Evolutionary conservation across 2,329 filamentous ascomycete species (phyloP).

Genomic region (Knoxdaviesia capensis): DNA sequence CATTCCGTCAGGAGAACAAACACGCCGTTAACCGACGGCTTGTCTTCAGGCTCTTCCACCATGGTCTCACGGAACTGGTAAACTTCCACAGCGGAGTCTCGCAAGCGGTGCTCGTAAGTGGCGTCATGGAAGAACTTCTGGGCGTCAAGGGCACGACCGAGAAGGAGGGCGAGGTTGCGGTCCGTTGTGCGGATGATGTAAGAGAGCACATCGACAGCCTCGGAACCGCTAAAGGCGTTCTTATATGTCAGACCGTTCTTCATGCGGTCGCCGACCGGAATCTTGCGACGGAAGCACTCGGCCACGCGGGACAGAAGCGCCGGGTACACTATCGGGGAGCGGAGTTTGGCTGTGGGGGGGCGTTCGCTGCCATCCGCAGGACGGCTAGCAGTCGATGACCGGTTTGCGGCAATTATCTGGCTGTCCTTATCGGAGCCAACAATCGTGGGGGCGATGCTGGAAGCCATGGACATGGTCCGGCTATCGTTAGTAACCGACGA

Average conservation of each 20-base stretch:
- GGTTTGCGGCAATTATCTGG: conserved; percentile 26
- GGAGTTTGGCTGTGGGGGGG: conserved; percentile 40
- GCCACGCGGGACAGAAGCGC: conserved; percentile 85
- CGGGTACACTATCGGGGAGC: conserved; percentile 76
- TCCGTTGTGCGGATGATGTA: conserved; percentile 97
- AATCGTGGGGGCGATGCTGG: conserved; percentile 54
- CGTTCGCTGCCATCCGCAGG: conserved; percentile 31
- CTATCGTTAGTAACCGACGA: conserved; percentile 28
- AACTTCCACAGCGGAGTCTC: conserved; percentile 85
- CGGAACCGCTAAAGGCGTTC: conserved; percentile 86
- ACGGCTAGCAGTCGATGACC: conserved; percentile 33
- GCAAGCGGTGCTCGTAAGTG: conserved; percentile 85
- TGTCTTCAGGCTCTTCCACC: conserved; percentile 62
- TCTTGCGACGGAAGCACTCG: conserved; percentile 78
- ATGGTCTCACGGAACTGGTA: conserved; percentile 93
- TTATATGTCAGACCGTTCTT: conserved; percentile 97
- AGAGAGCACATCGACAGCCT: conserved; percentile 85
- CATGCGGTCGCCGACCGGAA: conserved; percentile 66
- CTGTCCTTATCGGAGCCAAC: conserved; percentile 37
- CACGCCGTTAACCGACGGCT: conserved; percentile 66
- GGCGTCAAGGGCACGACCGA: conserved; percentile 82
- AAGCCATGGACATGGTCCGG: conserved; percentile 85
- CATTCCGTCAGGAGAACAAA: conserved; percentile 94
- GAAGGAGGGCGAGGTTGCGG: conserved; percentile 73
- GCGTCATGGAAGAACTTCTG: conserved; percentile 99